Conservation (phyloP, 208 protist genomes). For the Leptomonas pyrrhocoris region DNA sequence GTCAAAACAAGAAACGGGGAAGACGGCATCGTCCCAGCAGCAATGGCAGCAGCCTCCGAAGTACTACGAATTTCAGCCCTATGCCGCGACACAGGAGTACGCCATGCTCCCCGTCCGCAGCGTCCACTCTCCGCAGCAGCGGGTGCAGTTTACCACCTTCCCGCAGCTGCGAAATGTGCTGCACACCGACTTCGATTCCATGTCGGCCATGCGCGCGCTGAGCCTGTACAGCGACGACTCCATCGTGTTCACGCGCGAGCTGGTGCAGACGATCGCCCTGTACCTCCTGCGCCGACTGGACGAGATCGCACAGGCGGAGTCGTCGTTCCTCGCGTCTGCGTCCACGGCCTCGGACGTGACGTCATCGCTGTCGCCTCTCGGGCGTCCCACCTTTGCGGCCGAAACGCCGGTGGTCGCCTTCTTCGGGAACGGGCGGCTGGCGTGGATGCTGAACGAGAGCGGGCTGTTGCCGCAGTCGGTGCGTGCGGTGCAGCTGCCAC, state of each 20-base stretch:
- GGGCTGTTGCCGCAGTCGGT: conserved; percentile 38
- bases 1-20: neutral
- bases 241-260: conserved; percentile 54
- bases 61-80: conserved; percentile 63
- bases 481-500: conserved; percentile 50
- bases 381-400: conserved; percentile 25
- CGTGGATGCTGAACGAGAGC: conserved; percentile 59
- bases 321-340: conserved; percentile 28
- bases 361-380: neutral
- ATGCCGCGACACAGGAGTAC: conserved; percentile 68
- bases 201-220: conserved; percentile 51
- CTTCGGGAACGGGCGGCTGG: conserved; percentile 76
- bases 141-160: conserved; percentile 55
- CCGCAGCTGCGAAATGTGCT: conserved; percentile 72
- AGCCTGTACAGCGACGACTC: conserved; percentile 55
- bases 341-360: neutral
- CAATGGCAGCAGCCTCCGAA: neutral
- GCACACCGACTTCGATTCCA: conserved; percentile 71
- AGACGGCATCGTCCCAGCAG: neutral
- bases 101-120: conserved; percentile 64
- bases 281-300: conserved; percentile 58
- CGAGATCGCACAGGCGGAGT: conserved; percentile 38
- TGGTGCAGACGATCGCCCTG: conserved; percentile 50
- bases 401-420: conserved; percentile 63
- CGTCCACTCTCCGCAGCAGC: conserved; percentile 27